These are phyloP conservation scores for Coelastrella sp. DNA, from an alignment of 139 green algal species.

Conservation along the genomic window DNA sequence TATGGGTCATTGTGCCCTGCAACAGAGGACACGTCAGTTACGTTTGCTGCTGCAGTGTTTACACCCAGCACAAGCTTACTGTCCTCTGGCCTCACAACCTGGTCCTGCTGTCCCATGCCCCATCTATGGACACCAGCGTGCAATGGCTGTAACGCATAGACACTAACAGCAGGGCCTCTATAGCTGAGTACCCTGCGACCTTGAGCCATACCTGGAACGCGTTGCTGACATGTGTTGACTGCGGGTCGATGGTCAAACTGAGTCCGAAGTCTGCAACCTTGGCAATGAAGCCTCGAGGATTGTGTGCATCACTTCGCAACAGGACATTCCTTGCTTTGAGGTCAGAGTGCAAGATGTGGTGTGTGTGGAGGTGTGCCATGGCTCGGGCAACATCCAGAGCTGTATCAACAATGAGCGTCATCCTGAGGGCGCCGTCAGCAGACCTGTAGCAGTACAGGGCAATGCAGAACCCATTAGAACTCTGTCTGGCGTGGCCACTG, in stretches of 20 bases:
- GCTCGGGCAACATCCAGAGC: constrained; percentile 62
- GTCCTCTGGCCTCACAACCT: too few species aligned
- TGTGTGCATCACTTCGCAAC: constrained; percentile 34
- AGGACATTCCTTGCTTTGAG: constrained; percentile 63
- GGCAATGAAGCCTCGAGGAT: constrained; percentile 11
- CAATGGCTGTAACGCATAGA: not conserved
- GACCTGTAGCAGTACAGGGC: not conserved
- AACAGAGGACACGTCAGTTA: not conserved
- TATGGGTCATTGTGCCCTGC: constrained; percentile 53
- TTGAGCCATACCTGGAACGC: constrained; percentile 50
- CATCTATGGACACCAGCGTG: not conserved
- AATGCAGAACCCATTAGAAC: too few species aligned
- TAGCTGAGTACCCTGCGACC: not conserved
- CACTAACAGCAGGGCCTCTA: not conserved
- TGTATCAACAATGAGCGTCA: constrained; percentile 41
- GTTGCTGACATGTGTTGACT: constrained; percentile 59
- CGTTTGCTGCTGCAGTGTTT: not conserved
- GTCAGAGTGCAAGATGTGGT: constrained; percentile 63
- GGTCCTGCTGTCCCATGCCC: too few species aligned
- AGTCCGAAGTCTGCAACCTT: constrained; percentile 66
- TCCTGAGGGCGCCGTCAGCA: not conserved
- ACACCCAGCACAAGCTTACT: too few species aligned
- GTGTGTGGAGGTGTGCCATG: constrained; percentile 62
- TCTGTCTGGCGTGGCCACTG: too few species aligned
- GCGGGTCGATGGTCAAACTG: constrained; percentile 48